phyloP scores from a whole-genome alignment of 1,284 basidiomycete species.

The Mycena citricolor region DNA sequence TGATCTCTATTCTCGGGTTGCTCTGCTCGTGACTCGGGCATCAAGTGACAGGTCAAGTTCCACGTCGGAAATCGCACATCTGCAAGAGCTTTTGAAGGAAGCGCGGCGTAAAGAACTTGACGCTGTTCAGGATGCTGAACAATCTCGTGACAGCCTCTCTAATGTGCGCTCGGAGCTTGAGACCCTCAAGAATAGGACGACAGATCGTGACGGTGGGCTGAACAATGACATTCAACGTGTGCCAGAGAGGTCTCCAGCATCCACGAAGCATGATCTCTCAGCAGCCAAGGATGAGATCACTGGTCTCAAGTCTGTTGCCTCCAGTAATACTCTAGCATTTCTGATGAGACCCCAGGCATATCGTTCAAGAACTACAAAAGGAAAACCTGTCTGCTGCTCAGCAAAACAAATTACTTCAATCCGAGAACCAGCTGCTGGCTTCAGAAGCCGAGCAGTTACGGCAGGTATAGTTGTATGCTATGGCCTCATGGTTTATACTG shows the following conservation, averaged over 20 bases:
- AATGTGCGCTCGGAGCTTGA: conserved; percentile 56
- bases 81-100: conserved; percentile 49
- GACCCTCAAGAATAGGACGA: conserved; percentile 48
- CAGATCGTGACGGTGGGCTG: conserved; percentile 56
- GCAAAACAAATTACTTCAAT: conserved; percentile 68
- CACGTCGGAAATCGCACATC: conserved; percentile 52
- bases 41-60: conserved; percentile 45
- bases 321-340: not conserved
- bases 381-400: conserved; percentile 70
- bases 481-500: not conserved
- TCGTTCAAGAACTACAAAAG: conserved; percentile 84
- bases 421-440: conserved; percentile 72
- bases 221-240: conserved; percentile 39
- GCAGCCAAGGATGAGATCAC: conserved; percentile 63
- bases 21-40: conserved; percentile 42
- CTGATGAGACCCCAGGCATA: conserved; percentile 56
- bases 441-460: conserved; percentile 79
- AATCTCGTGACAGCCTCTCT: conserved; percentile 44
- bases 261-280: conserved; percentile 53
- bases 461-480: too few relatives aligned
- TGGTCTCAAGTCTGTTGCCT: conserved; percentile 65
- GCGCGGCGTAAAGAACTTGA: conserved; percentile 26
- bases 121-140: conserved; percentile 23
- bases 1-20: conserved; percentile 38
- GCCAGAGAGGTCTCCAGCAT: conserved; percentile 36